Percentiles rank a stretch among this genome's conserved stretches.
phyloP scores from a whole-genome alignment of 192 early-diverging fungal genomes.

The Borealophlyctis nickersoniae region DNA sequence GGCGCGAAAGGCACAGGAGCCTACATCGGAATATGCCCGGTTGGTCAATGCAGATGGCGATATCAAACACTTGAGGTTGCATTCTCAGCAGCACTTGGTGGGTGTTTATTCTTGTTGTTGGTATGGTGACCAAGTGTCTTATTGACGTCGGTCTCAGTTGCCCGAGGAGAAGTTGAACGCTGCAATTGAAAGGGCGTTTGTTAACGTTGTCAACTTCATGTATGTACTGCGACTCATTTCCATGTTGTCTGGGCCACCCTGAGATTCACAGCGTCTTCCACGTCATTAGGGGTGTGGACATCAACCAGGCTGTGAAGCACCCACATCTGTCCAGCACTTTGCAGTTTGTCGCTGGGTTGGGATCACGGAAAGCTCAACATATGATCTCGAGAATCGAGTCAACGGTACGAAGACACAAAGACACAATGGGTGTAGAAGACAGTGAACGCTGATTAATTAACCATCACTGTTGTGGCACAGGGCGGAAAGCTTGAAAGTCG shows the following conservation, averaged over 20 bases:
- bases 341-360: slow-evolving; percentile 89
- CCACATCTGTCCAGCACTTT: slow-evolving; percentile 70
- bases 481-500: slow-evolving; percentile 62
- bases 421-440: background rate
- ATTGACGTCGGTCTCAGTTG: slow-evolving; percentile 27
- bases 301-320: slow-evolving; percentile 71
- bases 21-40: slow-evolving; percentile 74
- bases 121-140: background rate
- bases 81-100: slow-evolving; percentile 71
- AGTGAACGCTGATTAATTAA: too few relatives aligned
- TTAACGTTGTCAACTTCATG: slow-evolving; percentile 73
- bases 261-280: too few relatives aligned
- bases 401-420: background rate
- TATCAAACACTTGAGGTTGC: slow-evolving; percentile 54
- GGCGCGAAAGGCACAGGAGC: slow-evolving; percentile 80
- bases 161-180: slow-evolving; percentile 64
- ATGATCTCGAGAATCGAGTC: slow-evolving; percentile 61
- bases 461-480: background rate
- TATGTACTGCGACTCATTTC: background rate
- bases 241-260: too few relatives aligned
- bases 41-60: slow-evolving; percentile 55
- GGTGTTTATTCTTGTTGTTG: slow-evolving; percentile 8
- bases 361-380: slow-evolving; percentile 85
- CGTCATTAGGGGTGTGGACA: slow-evolving; percentile 71
- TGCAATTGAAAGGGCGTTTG: slow-evolving; percentile 77